Base-by-base conservation (phyloP, 1,284 basidiomycete species). In the Sporisorium sorghi region DNA sequence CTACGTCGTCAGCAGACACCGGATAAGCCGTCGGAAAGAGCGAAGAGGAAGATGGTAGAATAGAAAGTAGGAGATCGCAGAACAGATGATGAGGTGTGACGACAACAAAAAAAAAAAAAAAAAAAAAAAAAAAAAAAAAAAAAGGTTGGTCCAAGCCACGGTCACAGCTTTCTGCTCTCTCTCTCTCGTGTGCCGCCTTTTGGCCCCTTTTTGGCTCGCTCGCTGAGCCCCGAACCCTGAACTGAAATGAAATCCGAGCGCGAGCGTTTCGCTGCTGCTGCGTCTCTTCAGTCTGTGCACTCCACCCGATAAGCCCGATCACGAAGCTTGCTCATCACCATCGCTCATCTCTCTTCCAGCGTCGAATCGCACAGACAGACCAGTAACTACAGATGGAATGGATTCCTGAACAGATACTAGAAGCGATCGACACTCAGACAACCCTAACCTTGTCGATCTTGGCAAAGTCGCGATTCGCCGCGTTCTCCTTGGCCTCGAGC, bases 381-480 rank as follows among this genome's bases (percentile, higher is more conserved):
- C n/a, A n/a, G 33, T 32, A 28, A 33, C 23, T 24, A 5, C 4
- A 4, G 7, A 46, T n/a, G 15, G 17, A 23, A 26, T 46, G 26
- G n/a, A 24, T 46, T 43, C 42, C 24, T n/a, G n/a, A 43, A 24
- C 21, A 43, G 15, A 43, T 21, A 23, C 42, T 14, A 17, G 10
- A 8, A 8, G 33, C 10, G 21, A n/a, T 8, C n/a, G 12, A 3
- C 9, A 33, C 24, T 67, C 35, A 75, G 0, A 75, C 72, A 23
- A 75, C 72, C 17, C 72, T 58, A 23, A 43, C 35, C 52, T 54
- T 63, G 63, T 75, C 72, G 46, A 70, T 63, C 67, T 63, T 67
- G 23, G 28, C 59, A 57, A 63, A 75, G 10, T 62, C 59, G 12
- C 72, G 56, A 33, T 70, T 59, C 33, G 54, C 67, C 7, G 67